Conservation (phyloP, 169 alveolate species). For the Plasmodium inui region DNA sequence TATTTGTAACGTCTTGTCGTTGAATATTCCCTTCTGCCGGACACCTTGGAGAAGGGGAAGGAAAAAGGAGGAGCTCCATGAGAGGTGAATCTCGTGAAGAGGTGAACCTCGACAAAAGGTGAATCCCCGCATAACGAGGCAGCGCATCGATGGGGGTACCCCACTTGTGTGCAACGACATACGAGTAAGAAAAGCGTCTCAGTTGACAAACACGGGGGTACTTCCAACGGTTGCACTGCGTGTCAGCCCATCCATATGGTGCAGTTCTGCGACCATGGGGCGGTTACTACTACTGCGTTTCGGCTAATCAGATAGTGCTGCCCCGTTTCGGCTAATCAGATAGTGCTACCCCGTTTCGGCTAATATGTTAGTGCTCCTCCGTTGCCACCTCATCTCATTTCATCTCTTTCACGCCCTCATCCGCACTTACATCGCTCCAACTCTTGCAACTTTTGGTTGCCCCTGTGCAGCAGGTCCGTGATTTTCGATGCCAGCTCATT, state of each 20-base stretch:
- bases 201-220: not conserved
- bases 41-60: constrained; percentile 31
- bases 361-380: not conserved
- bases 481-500: constrained; percentile 78
- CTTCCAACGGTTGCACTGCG: not conserved
- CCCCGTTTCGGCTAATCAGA: too few relatives aligned
- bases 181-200: not conserved
- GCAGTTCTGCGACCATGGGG: not conserved
- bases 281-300: not conserved
- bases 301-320: not conserved
- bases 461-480: constrained; percentile 76
- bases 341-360: not conserved
- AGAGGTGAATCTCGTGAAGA: not conserved
- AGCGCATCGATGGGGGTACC: not conserved
- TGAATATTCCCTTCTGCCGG: constrained; percentile 79
- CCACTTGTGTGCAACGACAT: not conserved
- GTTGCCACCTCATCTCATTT: not conserved
- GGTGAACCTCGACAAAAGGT: not conserved
- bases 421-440: constrained; percentile 54
- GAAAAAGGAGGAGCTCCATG: not conserved
- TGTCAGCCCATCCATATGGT: not conserved
- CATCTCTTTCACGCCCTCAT: not conserved
- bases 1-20: constrained; percentile 78
- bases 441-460: constrained; percentile 76
- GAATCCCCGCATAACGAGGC: not conserved